These are phyloP conservation scores for Mortierella sp. DNA, from an alignment of 371 early-diverging fungal genomes.

Conservation along the genomic window DNA sequence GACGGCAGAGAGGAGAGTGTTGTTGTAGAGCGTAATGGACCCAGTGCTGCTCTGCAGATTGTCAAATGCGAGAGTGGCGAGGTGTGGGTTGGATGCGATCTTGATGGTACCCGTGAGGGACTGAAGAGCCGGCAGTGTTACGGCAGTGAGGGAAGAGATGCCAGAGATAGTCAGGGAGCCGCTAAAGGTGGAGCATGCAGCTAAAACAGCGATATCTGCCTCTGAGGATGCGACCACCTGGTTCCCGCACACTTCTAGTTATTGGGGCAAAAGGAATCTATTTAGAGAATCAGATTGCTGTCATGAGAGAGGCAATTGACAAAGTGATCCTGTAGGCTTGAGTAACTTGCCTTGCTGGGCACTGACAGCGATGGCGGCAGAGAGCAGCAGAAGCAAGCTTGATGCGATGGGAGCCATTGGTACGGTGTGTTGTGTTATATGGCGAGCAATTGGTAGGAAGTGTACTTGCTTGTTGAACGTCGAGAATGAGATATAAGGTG, in stretches of 20 bases:
- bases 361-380: conserved; percentile 20
- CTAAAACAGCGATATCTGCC: conserved; percentile 64
- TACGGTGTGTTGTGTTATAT: background rate
- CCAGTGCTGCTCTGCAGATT: conserved; percentile 64
- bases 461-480: background rate
- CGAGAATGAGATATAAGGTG: background rate
- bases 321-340: background rate
- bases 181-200: conserved; percentile 61
- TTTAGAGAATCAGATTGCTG: background rate
- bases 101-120: conserved; percentile 63
- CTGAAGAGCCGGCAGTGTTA: conserved; percentile 60
- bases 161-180: conserved; percentile 65
- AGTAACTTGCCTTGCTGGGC: conserved; percentile 33
- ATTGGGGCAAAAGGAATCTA: background rate
- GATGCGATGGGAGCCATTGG: conserved; percentile 33
- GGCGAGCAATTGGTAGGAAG: background rate
- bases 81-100: conserved; percentile 58
- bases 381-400: conserved; percentile 27
- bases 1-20: conserved; percentile 60
- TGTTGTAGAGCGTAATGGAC: conserved; percentile 62
- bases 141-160: conserved; percentile 56
- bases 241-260: conserved; percentile 41
- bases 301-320: background rate
- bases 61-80: conserved; percentile 61
- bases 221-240: conserved; percentile 58